These are phyloP conservation scores for Kwoniella botswanensis DNA, from an alignment of 768 basidiomycete species.

Conservation along the genomic window DNA sequence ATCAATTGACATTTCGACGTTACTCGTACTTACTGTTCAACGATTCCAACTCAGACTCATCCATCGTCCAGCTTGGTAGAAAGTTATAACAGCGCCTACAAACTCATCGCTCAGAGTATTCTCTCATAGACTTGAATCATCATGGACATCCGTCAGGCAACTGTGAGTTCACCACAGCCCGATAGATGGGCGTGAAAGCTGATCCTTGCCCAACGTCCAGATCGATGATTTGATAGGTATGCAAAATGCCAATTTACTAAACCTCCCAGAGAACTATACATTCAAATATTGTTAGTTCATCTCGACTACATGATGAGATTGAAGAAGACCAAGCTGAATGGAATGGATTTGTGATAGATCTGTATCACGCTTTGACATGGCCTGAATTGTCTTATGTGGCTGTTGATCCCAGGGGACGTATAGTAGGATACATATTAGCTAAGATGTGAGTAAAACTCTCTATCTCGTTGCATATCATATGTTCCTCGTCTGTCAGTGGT, in stretches of 20 bases:
- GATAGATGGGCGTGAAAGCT: no score
- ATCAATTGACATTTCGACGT: neutral
- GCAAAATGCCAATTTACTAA: constrained; percentile 92
- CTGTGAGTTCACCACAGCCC: constrained; percentile 39
- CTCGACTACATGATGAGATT: neutral
- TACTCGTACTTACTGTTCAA: neutral
- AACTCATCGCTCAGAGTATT: neutral
- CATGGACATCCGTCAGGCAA: constrained; percentile 62
- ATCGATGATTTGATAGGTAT: constrained; percentile 86
- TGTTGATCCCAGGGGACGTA: constrained; percentile 82
- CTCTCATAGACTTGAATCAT: neutral
- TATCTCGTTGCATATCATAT: neutral
- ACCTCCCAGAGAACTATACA: constrained; percentile 88
- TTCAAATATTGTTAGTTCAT: constrained; percentile 65
- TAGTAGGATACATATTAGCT: constrained; percentile 94
- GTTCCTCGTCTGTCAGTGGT: no score
- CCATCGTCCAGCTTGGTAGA: no score
- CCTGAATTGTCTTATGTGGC: constrained; percentile 92
- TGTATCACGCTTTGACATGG: constrained; percentile 90
- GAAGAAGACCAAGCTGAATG: neutral
- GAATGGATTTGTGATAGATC: constrained; percentile 63
- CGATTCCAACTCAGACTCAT: neutral
- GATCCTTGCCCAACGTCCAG: constrained; percentile 58
- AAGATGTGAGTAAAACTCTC: constrained; percentile 71
- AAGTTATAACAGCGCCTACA: no score